Evolutionary conservation across 1,284 basidiomycete genomes (phyloP).

Genomic region (Ceratobasidium papillatum): DNA sequence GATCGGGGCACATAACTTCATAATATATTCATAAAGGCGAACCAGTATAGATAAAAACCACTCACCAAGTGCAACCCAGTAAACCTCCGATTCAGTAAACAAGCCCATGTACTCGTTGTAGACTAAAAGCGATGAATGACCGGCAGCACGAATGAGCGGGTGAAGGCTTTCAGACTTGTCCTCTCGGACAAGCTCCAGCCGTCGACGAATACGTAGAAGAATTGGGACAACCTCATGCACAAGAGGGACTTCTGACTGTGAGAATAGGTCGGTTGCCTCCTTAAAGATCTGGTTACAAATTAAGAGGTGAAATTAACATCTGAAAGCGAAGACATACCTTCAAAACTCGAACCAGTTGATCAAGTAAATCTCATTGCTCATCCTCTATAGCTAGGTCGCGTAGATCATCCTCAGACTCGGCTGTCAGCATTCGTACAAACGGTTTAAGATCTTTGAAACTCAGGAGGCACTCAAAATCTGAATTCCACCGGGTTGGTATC

Average conservation of each 20-base stretch:
- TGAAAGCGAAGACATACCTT: background rate
- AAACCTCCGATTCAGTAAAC: background rate
- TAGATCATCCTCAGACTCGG: background rate
- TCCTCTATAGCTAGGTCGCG: background rate
- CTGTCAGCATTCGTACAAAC: background rate
- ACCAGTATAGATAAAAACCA: too few relatives aligned
- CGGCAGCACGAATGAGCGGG: background rate
- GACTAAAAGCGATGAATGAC: background rate
- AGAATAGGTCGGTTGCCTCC: background rate
- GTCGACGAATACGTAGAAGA: background rate
- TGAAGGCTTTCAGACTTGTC: background rate
- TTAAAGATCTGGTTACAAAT: background rate
- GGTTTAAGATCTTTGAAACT: background rate
- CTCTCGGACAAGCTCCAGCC: background rate
- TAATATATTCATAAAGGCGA: too few relatives aligned
- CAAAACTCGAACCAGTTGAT: background rate
- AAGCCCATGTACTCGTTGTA: background rate
- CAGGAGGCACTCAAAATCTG: constrained; percentile 11
- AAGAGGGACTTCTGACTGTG: background rate
- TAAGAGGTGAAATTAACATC: too few relatives aligned
- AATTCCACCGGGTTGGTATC: constrained; percentile 16
- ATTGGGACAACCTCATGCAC: constrained; percentile 1
- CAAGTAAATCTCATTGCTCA: constrained; percentile 7
- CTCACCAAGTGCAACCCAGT: background rate
- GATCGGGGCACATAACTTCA: too few relatives aligned